phyloP scores from a whole-genome alignment of 202 grass and related monocot genomes.

The Musa balbisiana region DNA sequence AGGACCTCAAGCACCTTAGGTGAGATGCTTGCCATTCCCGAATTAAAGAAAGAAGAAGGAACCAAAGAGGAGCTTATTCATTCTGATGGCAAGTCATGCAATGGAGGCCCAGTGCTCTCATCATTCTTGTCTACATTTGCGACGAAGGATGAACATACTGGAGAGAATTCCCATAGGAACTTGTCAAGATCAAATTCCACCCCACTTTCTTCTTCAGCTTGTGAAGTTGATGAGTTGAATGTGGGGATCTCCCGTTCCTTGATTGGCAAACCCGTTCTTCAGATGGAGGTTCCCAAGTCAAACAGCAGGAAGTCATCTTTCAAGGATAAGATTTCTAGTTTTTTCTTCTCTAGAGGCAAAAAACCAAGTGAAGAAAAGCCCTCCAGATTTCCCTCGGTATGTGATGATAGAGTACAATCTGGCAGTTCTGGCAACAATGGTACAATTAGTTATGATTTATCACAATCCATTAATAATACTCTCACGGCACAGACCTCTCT shows the following conservation, averaged over 20 bases:
- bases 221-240: neutral
- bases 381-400: neutral
- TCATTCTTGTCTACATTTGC: neutral
- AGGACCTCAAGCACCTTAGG: slow-evolving; percentile 57
- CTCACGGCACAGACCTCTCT: too few relatives aligned
- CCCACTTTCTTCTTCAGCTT: slow-evolving; percentile 12
- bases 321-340: slow-evolving; percentile 12
- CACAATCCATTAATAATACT: neutral
- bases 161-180: neutral
- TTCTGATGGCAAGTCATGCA: neutral
- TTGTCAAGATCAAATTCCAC: slow-evolving; percentile 11
- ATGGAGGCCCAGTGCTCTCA: neutral
- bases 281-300: neutral
- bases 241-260: neutral
- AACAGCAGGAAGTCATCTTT: slow-evolving; percentile 11
- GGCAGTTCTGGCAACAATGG: too few relatives aligned
- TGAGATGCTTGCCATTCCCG: slow-evolving; percentile 83
- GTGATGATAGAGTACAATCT: neutral
- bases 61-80: neutral
- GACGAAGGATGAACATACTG: neutral
- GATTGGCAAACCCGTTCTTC: neutral
- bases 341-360: slow-evolving; percentile 19
- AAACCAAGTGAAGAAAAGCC: neutral
- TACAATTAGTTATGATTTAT: neutral
- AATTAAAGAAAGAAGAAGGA: slow-evolving; percentile 40